Base-by-base conservation (phyloP, 2,329 filamentous ascomycete genomes). In the Knoxdaviesia proteae region DNA sequence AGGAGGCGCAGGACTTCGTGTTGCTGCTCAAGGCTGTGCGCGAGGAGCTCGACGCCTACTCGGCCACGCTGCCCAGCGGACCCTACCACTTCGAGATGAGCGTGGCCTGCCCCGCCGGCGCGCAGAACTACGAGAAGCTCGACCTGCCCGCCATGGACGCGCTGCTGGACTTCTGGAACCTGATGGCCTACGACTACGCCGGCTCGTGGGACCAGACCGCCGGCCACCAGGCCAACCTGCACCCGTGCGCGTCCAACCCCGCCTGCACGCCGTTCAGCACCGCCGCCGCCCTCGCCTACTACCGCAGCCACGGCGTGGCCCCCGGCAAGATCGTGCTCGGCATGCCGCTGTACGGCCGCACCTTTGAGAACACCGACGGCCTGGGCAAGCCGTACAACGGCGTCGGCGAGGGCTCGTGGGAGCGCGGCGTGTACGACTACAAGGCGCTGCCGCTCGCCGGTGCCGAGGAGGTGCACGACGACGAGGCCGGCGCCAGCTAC, bases 261-360 rank as follows among this genome's bases (percentile, higher is more conserved):
- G 50, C 58, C 1, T 65, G 67, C 42, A 94, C 88, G 0, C 86
- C 86, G 0, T 94, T 87, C 62, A 84, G 72, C 59, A 83, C 80
- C 3, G 50, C 72, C 4, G 63, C 68, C 1, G 86, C 87, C 0
- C 62, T 96, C 6, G 62, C 74, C 8, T 68, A 74, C 50, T 96
- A 94, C 61, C 63, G 71, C 10, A 54, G 61, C 1, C 67, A 70
- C 8, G 77, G 78, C 6, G 75, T 94, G 0, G 54, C 68, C 0
- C 55, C 75, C 0, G 54, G 65, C 47, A 94, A 94, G 61, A 73
- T 96, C 43, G 81, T 94, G 3, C 58, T 94, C 9, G 87, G 88
- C 3, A 88, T 94, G 80, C 87, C 88, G 2, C 64, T 96, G 8
- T 96, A 94, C 55, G 88, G 88, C 1, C 80, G 86, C 34, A 75